Base-by-base conservation (phyloP, 225 moss, liverwort and hornwort genomes). In the Takakia lepidozioides region DNA sequence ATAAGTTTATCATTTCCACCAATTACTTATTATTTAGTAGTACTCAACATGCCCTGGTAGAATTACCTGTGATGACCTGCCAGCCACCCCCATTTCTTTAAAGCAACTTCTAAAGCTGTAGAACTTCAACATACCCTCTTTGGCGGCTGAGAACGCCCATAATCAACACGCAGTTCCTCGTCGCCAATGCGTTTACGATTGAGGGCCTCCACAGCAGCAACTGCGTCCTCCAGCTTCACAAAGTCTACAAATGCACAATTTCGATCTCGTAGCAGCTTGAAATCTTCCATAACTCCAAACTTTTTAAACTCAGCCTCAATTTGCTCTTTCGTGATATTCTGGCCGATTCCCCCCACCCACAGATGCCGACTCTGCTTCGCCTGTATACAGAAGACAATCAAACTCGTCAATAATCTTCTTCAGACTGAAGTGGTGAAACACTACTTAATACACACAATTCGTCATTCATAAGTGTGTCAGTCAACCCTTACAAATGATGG, bases 221-320 rank as follows among this genome's bases (percentile, higher is more conserved):
- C 71, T 17, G 95, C 95, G 48, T 90, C 95, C 42, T 90, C 87
- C 26, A 87, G 72, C 38, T 60, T 90, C 37, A 58, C 58, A 27
- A 71, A 95, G 58, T 95, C 95, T 49, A 95, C 90, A 73, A 95
- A 90, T 22, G 95, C 90, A 61, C 90, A 90, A 57, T 87, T 84
- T 22, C 87, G 90, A 16, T 95, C 93, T 25, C 86, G 86, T 20
- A 90, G 48, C 39, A 87, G 71, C 48, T 95, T 87, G 28, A 84
- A 95, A 53, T 95, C 86, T 54, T 90, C 90, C 59, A 90, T 56
- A 25, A 50, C 27, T 29, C 86, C 95, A 74, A 80, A 72, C 23
- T 77, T 76, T 65, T 72, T 84, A 27, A 95, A 95, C 60, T 95
- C 90, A 34, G 65, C 82, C 54, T 95, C 95, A 34, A 90, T 78